Evolutionary conservation across 2,329 filamentous ascomycete genomes (phyloP).

Genomic region (Zymoseptoria tritici): DNA sequence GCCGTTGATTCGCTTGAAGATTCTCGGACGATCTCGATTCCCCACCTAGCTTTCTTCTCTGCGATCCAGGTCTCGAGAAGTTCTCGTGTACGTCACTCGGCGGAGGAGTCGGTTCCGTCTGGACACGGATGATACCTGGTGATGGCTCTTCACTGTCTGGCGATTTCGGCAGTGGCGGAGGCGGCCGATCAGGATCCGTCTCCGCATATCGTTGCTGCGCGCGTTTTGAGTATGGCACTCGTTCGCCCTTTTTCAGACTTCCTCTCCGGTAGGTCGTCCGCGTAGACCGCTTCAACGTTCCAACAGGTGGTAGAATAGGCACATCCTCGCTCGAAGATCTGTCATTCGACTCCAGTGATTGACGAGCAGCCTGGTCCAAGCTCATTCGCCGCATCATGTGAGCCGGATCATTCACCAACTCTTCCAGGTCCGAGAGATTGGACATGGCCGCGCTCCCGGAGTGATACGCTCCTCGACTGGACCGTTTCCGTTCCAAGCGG

Average conservation of each 20-base stretch:
- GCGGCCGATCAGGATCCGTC: conserved; percentile 48
- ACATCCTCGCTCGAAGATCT: conserved; percentile 54
- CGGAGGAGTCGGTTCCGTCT: conserved; percentile 59
- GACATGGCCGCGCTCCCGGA: conserved; percentile 51
- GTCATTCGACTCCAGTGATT: conserved; percentile 27
- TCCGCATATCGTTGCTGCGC: conserved; percentile 56
- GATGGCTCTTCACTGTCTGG: conserved; percentile 34
- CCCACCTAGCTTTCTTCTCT: conserved; percentile 36
- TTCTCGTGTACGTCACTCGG: conserved; percentile 41
- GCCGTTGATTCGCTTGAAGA: conserved; percentile 5
- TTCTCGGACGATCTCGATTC: conserved; percentile 27
- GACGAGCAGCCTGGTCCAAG: conserved; percentile 39
- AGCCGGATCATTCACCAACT: conserved; percentile 72
- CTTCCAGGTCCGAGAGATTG: conserved; percentile 62
- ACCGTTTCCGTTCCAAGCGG: conserved; percentile 65
- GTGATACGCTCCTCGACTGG: conserved; percentile 38
- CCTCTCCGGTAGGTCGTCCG: conserved; percentile 86
- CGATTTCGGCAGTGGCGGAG: conserved; percentile 40
- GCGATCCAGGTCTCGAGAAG: conserved; percentile 54
- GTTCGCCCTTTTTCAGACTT: conserved; percentile 76
- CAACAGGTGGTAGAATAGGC: conserved; percentile 73
- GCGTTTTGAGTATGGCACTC: conserved; percentile 67
- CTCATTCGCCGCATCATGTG: conserved; percentile 63
- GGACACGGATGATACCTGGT: conserved; percentile 53
- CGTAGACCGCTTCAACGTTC: conserved; percentile 79